Conservation (phyloP, 305 asterid species). For the Andrographis paniculata region DNA sequence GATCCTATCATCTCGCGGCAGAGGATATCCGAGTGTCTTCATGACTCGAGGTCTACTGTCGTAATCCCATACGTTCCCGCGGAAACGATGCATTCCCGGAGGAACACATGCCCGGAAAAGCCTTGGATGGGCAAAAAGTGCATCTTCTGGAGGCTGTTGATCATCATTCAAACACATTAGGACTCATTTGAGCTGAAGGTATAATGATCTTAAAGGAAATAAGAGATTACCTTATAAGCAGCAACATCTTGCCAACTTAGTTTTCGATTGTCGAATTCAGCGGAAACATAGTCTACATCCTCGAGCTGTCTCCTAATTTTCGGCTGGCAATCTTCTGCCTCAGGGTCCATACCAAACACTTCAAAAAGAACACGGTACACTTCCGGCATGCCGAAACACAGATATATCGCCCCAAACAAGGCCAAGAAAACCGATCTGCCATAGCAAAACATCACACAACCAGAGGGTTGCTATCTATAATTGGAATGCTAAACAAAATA, state of each 20-base stretch:
- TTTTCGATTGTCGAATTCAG: conserved; percentile 74
- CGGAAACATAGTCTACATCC: conserved; percentile 88
- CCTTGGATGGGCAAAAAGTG: conserved; percentile 92
- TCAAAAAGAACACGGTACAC: conserved; percentile 94
- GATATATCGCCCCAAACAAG: conserved; percentile 91
- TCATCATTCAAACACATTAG: conserved; percentile 4
- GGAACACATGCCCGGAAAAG: conserved; percentile 98
- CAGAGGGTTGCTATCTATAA: too few species aligned
- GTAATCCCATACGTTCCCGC: conserved; percentile 95
- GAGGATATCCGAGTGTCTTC: conserved; percentile 77
- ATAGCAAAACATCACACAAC: conserved; percentile 3
- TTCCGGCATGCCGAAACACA: conserved; percentile 98
- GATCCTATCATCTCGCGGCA: conserved; percentile 52
- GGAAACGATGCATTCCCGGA: conserved; percentile 98
- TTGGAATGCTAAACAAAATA: too few species aligned
- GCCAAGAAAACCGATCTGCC: conserved; percentile 97
- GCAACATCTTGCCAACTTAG: conserved; percentile 97
- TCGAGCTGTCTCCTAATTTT: conserved; percentile 90
- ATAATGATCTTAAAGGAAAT: conserved; percentile 5
- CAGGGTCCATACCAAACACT: conserved; percentile 94
- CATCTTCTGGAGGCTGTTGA: conserved; percentile 90
- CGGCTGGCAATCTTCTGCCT: conserved; percentile 97
- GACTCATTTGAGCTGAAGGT: background rate
- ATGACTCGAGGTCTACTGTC: conserved; percentile 80
- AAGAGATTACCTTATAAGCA: conserved; percentile 54